Evolutionary conservation across 805 yeast species (phyloP), one percentile per base, ranked within the genome.

Genomic region (Candida verbasci): DNA sequence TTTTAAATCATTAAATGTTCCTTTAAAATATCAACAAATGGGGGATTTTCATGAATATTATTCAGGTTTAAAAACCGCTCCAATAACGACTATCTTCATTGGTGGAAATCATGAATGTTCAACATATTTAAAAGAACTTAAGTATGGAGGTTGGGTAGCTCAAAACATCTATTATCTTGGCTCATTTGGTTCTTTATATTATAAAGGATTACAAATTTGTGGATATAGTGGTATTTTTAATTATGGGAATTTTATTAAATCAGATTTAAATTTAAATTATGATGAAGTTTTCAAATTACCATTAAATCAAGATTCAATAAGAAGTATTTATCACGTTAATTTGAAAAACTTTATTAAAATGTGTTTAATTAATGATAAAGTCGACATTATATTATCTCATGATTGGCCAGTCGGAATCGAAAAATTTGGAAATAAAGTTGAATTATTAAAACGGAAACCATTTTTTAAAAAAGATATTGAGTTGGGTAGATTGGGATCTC

Each of bases 41-140:
- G 96, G 96, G 2, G 96, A 91, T 48, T 93, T 91, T 56, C 77
- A 74, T 29, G 62, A 72, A 17, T 91, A 88, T 55, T 86, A 85
- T 50, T 53, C 52, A 1, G 86, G 91, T 1, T 45, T 49, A 14
- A 64, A 60, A 31, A 56, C 36, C 20, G 95, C 96, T 0, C 96
- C 96, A 0, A 68, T 82, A 1, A 58, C 78, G 22, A 91, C 97
- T 0, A 47, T 93, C 0, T 83, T 91, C 46, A 77, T 93, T 28
- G 97, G 98, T 3, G 98, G 98, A 0, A 93, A 93, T 58, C 98
- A 93, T 52, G 98, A 93, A 53, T 80, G 93, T 3, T 85, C 94
- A 40, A 77, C 80, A 41, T 86, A 84, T 53, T 53, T 93, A 43
- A 65, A 74, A 42, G 87, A 84, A 47, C 60, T 89, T 40, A 76